Percentiles rank a stretch among this genome's conserved stretches.
These are phyloP conservation scores for Clausena lansium DNA, from an alignment of 345 rosid species.

Conservation along the genomic window DNA sequence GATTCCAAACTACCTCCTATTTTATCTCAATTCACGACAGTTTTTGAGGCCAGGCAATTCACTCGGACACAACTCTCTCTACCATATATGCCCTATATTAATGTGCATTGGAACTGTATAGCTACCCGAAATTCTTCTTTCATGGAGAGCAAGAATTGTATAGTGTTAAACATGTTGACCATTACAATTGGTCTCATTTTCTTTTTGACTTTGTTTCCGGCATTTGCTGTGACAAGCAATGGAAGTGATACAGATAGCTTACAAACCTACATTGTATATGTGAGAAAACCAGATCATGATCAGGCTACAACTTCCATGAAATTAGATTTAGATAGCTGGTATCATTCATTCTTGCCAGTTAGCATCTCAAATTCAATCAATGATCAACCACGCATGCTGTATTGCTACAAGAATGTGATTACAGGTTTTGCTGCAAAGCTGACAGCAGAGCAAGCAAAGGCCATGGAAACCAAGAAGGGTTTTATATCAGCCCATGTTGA, in stretches of 20 bases:
- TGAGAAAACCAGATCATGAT: conserved; percentile 27
- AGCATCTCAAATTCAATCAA: conserved; percentile 9
- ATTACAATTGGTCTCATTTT: conserved; percentile 16
- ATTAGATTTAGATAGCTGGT: conserved; percentile 27
- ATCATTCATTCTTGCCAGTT: conserved; percentile 35
- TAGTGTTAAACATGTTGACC: conserved; percentile 7
- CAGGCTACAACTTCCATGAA: background rate
- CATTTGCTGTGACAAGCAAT: conserved; percentile 1
- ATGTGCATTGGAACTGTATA: background rate
- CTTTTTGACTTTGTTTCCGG: conserved; percentile 13
- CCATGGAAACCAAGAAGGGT: conserved; percentile 39
- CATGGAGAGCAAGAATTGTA: conserved; percentile 2
- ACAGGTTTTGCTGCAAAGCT: conserved; percentile 55
- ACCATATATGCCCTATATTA: background rate
- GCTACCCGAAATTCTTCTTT: background rate
- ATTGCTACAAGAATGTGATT: conserved; percentile 33
- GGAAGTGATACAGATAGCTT: background rate
- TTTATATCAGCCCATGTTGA: conserved; percentile 35
- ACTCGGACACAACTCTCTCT: background rate
- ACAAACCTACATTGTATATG: conserved; percentile 33
- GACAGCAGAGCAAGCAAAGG: conserved; percentile 40
- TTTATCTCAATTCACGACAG: background rate
- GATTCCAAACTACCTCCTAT: background rate
- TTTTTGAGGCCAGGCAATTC: background rate
- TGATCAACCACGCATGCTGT: conserved; percentile 28